Evolutionary conservation across 306 rosid species (phyloP).

Genomic region (Abrus pulchellus): DNA sequence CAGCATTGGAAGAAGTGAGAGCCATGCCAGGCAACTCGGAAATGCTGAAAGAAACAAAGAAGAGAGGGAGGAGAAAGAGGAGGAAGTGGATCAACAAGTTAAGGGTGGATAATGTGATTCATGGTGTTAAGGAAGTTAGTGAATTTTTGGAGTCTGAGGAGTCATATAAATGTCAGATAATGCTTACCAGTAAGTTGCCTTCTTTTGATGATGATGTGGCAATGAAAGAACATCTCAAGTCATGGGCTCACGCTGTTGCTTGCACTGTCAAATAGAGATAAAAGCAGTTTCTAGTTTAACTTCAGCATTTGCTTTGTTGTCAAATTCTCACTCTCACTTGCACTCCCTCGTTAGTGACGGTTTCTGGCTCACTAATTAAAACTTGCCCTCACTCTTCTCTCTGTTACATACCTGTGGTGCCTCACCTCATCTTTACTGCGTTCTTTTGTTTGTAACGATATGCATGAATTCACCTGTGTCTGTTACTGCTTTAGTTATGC

Average conservation of each 20-base stretch:
- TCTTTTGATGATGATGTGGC: conserved; percentile 62
- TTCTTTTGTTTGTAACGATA: no score
- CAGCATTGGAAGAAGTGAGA: conserved; percentile 31
- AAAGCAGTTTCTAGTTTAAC: not conserved
- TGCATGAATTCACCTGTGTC: no score
- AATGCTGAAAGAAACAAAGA: conserved; percentile 20
- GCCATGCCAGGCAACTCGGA: not conserved
- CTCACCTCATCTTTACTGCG: no score
- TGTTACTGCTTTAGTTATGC: no score
- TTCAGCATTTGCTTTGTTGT: conserved; percentile 2
- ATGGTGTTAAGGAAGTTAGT: conserved; percentile 42
- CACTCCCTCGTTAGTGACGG: not conserved
- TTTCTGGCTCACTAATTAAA: not conserved
- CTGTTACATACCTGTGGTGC: no score
- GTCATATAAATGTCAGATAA: not conserved
- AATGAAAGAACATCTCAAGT: conserved; percentile 78
- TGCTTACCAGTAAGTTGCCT: conserved; percentile 43
- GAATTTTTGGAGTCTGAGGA: conserved; percentile 10
- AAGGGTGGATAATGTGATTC: conserved; percentile 5
- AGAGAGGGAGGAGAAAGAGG: conserved; percentile 34
- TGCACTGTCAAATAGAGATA: conserved; percentile 59
- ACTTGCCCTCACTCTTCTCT: no score
- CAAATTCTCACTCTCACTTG: not conserved
- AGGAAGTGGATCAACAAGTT: conserved; percentile 15
- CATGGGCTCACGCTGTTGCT: conserved; percentile 84